Conservation (phyloP, 2,329 filamentous ascomycete species). For the Aspergillus sp. region DNA sequence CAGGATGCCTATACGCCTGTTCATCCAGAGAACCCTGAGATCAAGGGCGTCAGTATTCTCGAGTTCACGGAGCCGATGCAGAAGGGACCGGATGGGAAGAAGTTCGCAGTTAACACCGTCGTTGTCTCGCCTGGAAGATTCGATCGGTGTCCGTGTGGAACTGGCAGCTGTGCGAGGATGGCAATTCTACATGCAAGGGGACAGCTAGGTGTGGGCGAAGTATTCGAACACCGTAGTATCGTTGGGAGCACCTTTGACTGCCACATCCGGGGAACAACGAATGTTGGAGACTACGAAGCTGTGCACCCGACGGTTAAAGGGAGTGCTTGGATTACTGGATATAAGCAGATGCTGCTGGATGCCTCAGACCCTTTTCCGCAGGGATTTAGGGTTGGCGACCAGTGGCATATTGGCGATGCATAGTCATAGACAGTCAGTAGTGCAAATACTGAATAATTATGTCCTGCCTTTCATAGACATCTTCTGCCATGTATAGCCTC, state of each 20-base stretch:
- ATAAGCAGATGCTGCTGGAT: conserved; percentile 44
- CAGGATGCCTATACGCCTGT: conserved; percentile 34
- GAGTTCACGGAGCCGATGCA: conserved; percentile 38
- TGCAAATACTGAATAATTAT: too few species aligned
- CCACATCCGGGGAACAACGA: conserved; percentile 37
- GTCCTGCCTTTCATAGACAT: too few species aligned
- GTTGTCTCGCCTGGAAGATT: conserved; percentile 47
- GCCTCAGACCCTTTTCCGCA: conserved; percentile 45
- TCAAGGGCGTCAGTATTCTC: conserved; percentile 42
- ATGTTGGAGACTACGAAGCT: conserved; percentile 40
- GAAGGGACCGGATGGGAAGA: conserved; percentile 7
- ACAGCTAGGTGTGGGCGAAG: conserved; percentile 35
- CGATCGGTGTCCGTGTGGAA: conserved; percentile 49
- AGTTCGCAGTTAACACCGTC: conserved; percentile 38
- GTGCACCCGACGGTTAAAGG: conserved; percentile 45
- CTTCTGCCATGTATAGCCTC: too few species aligned
- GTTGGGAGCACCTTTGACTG: conserved; percentile 45
- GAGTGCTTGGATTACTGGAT: conserved; percentile 47
- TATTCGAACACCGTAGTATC: conserved; percentile 41
- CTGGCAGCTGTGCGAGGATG: conserved; percentile 45
- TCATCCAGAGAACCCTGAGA: conserved; percentile 45
- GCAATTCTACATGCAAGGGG: conserved; percentile 46
- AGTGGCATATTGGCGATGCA: conserved; percentile 4
- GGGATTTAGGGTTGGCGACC: conserved; percentile 41
- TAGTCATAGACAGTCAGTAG: too few species aligned